These are phyloP conservation scores for Fusarium illudens DNA, from an alignment of 2,329 filamentous ascomycete species.

Conservation along the genomic window DNA sequence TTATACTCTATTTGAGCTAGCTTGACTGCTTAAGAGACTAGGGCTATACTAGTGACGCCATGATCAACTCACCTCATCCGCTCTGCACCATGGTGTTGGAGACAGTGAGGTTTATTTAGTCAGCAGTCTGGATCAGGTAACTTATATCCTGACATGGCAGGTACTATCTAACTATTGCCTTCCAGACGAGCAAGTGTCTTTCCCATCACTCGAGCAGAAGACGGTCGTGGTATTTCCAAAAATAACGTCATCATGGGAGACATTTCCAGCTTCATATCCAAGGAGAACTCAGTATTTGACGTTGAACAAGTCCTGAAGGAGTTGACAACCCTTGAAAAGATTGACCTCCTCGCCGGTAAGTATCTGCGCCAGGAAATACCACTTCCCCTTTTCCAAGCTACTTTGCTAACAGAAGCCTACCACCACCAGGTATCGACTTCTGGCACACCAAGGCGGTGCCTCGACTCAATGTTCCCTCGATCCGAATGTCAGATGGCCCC, in stretches of 20 bases:
- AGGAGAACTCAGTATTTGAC: slow-evolving; percentile 47
- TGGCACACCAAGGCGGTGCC: slow-evolving; percentile 73
- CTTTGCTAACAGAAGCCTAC: not conserved
- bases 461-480: slow-evolving; percentile 67
- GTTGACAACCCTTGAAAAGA: slow-evolving; percentile 61
- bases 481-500: slow-evolving; percentile 73
- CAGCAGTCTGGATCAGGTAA: not conserved
- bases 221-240: not conserved
- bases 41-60: not conserved
- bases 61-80: not conserved
- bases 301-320: slow-evolving; percentile 64
- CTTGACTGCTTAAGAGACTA: not conserved
- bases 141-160: not conserved
- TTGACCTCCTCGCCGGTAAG: slow-evolving; percentile 61
- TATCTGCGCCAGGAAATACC: not conserved
- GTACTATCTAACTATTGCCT: not conserved
- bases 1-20: not conserved
- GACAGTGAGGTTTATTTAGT: too few relatives aligned
- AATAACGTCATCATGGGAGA: not conserved
- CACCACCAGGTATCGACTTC: slow-evolving; percentile 65
- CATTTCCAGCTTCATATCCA: not conserved
- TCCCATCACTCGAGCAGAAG: not conserved
- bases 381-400: not conserved
- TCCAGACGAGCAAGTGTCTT: not conserved
- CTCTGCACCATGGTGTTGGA: too few relatives aligned